Base-by-base conservation (phyloP, 164 flowering plant genomes). In the Saururus chinensis region DNA sequence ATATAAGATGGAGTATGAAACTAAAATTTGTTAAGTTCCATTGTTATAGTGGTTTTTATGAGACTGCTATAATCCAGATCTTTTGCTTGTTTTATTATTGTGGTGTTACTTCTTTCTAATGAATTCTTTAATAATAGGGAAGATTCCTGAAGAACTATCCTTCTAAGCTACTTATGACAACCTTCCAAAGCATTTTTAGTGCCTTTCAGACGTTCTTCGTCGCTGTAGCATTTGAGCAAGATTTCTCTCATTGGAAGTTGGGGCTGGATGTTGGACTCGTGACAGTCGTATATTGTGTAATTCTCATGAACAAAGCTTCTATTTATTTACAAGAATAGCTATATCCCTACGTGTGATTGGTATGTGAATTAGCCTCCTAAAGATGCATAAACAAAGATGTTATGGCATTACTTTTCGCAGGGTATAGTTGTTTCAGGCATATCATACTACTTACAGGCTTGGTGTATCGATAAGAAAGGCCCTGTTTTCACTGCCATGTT, bases 391-490 rank as follows among this genome's bases (percentile, higher is more conserved):
- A 22, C 7, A 22, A 20, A 26, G 19, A 12, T 6, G 2, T 37
- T 1, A 13, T 12, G 49, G 10, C 6, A 9, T 23, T 23, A 53
- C 10, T 19, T 26, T 17, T 26, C 30, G 60, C 42, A 65, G 68
- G 62, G 68, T n/a, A 22, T 59, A 20, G 26, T 65, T 19, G 58
- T 59, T 19, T 58, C 62, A 48, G 63, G 58, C 56, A 14, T 59
- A 19, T 24, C 62, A 13, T 59, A 17, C 57, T 69, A 64, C 60
- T 26, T 69, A 40, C 70, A 66, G 59, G 49, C 64, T 25, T 73
- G 73, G 73, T 60, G 61, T 16, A 56, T 73, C 14, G 66, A 69
- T 51, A 73, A 66, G 56, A 69, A 23, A 52, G 76, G 76, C 0
- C 76, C 76, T 8, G 70, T 73, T 23, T 73, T 66, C 25, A 40